A percentile compares a stretch with the other conserved stretches of the same genome.
Conservation (phyloP, 2,329 filamentous ascomycete genomes). For the Cladorrhinum sp. region DNA sequence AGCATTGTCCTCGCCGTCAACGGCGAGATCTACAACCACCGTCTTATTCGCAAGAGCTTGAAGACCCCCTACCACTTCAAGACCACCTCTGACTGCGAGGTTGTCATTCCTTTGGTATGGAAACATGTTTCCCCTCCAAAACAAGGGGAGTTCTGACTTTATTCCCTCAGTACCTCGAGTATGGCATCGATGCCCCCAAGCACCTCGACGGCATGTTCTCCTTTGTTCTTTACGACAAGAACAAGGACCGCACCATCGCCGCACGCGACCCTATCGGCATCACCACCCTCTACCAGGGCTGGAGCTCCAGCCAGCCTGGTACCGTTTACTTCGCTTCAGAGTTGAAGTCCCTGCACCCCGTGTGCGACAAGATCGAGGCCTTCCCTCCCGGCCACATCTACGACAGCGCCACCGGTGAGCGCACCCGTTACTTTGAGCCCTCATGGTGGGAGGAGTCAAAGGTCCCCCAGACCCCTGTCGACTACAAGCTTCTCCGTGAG, state of each 20-base stretch:
- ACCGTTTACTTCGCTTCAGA: slow-evolving; percentile 96
- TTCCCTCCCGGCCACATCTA: slow-evolving; percentile 96
- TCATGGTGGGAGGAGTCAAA: slow-evolving; percentile 84
- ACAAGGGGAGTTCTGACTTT: background rate
- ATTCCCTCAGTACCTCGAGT: slow-evolving; percentile 71
- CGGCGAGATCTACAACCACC: slow-evolving; percentile 99
- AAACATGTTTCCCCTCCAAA: slow-evolving; percentile 32
- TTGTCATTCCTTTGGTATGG: slow-evolving; percentile 89
- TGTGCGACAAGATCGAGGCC: slow-evolving; percentile 90
- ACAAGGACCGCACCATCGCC: slow-evolving; percentile 84
- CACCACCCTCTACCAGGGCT: slow-evolving; percentile 95
- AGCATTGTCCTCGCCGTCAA: slow-evolving; percentile 93
- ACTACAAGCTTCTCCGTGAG: slow-evolving; percentile 77
- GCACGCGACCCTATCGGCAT: slow-evolving; percentile 96
- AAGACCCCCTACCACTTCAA: slow-evolving; percentile 91
- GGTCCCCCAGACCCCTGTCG: slow-evolving; percentile 75
- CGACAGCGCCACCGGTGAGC: slow-evolving; percentile 84
- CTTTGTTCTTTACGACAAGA: slow-evolving; percentile 96
- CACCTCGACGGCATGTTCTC: slow-evolving; percentile 99
- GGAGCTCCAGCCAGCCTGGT: slow-evolving; percentile 76
- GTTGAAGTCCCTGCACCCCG: slow-evolving; percentile 85
- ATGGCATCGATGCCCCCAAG: slow-evolving; percentile 88
- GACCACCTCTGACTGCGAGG: slow-evolving; percentile 97
- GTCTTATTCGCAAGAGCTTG: slow-evolving; percentile 82
- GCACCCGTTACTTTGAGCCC: slow-evolving; percentile 86